These are phyloP conservation scores for Sarcomyxa edulis DNA, from an alignment of 768 basidiomycete species.

Conservation along the genomic window DNA sequence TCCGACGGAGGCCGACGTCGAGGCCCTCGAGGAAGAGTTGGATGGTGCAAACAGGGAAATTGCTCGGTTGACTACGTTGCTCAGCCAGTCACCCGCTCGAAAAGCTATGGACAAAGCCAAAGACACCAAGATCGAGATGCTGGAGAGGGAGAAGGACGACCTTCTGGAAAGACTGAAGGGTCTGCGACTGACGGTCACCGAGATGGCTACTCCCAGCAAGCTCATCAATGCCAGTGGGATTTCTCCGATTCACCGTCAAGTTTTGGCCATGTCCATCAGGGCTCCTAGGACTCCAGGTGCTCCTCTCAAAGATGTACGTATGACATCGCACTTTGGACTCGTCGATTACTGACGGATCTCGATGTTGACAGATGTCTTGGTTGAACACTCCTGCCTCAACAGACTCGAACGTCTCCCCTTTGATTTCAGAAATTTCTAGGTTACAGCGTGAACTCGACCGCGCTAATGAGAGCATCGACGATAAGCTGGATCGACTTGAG, in stretches of 20 bases:
- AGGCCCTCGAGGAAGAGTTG: constrained; percentile 69
- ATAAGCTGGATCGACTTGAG: constrained; percentile 82
- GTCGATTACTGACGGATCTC: constrained; percentile 3
- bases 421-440: constrained; percentile 67
- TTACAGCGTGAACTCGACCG: constrained; percentile 71
- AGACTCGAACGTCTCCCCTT: constrained; percentile 53
- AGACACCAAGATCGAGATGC: constrained; percentile 66
- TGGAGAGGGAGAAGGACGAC: constrained; percentile 76
- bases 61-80: constrained; percentile 56
- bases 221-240: constrained; percentile 50
- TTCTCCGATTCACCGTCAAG: constrained; percentile 75
- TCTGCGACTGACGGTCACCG: constrained; percentile 46
- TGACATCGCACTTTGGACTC: not conserved
- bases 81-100: constrained; percentile 69
- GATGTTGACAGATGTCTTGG: constrained; percentile 60
- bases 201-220: constrained; percentile 55
- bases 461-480: constrained; percentile 83
- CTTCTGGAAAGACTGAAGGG: constrained; percentile 65
- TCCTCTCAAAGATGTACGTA: constrained; percentile 68
- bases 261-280: constrained; percentile 60
- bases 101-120: constrained; percentile 76
- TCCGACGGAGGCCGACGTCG: constrained; percentile 50
- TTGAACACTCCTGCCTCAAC: constrained; percentile 54
- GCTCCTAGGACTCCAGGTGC: constrained; percentile 76
- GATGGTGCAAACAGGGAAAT: constrained; percentile 76